A percentile compares a stretch with the other conserved stretches of the same genome.
These are phyloP conservation scores for Exophiala mesophila DNA, from an alignment of 2,329 filamentous ascomycete species.

Conservation along the genomic window DNA sequence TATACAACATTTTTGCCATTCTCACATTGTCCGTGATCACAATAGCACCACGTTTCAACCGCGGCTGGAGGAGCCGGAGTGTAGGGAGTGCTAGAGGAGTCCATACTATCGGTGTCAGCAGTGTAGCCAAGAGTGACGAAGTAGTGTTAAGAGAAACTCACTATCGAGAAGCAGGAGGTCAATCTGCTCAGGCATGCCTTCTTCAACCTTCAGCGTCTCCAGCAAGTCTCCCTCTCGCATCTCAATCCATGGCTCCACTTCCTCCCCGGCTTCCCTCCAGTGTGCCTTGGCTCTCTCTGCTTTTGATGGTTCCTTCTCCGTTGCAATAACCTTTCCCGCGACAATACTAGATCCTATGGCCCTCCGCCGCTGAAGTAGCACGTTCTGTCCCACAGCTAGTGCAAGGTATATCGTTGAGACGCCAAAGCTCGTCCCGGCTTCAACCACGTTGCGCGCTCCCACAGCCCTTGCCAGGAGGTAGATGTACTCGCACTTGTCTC, in stretches of 20 bases:
- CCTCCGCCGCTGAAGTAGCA: neutral
- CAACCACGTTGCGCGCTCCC: constrained; percentile 34
- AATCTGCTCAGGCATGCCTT: constrained; percentile 21
- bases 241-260: constrained; percentile 33
- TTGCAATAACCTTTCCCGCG: constrained; percentile 35
- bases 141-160: constrained; percentile 22
- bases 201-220: constrained; percentile 34
- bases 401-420: constrained; percentile 43
- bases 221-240: constrained; percentile 38
- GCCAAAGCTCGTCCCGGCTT: constrained; percentile 41
- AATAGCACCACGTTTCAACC: constrained; percentile 34
- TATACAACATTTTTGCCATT: constrained; percentile 30
- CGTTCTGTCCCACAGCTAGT: constrained; percentile 31
- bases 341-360: constrained; percentile 21
- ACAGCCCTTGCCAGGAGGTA: constrained; percentile 34
- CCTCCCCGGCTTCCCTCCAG: constrained; percentile 34
- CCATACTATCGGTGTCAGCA: constrained; percentile 34
- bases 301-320: constrained; percentile 36
- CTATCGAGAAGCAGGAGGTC: constrained; percentile 36
- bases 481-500: constrained; percentile 37
- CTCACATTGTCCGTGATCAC: constrained; percentile 38
- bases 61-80: constrained; percentile 34
- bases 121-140: neutral
- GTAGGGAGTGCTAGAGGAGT: constrained; percentile 36
- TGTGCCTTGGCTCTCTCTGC: constrained; percentile 30